A percentile compares a stretch with the other conserved stretches of the same genome.
These are phyloP conservation scores for Santalum album DNA, from an alignment of 164 flowering plant genomes.

Conservation along the genomic window DNA sequence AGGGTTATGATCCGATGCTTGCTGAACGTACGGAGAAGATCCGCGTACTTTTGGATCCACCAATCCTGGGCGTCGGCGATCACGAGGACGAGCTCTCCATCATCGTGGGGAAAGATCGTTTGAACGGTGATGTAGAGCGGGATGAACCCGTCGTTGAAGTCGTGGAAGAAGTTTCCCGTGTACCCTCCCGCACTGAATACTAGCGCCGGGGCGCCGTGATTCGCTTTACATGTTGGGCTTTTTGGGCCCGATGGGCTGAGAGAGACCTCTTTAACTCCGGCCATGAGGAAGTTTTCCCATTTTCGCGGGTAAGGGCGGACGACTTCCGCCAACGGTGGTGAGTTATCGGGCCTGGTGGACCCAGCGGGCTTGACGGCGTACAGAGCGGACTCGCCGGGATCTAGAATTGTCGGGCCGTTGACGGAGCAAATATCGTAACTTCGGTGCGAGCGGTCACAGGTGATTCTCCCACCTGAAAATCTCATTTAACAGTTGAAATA, in stretches of 20 bases:
- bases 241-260: conserved; percentile 14
- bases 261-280: conserved; percentile 30
- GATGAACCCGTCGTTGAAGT: conserved; percentile 31
- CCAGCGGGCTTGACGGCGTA: neutral
- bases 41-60: conserved; percentile 46
- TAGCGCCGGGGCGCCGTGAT: conserved; percentile 25
- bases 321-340: conserved; percentile 5
- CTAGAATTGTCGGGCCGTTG: conserved; percentile 30
- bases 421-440: conserved; percentile 39
- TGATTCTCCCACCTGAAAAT: conserved; percentile 2
- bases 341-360: conserved; percentile 3
- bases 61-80: conserved; percentile 22
- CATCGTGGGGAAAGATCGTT: conserved; percentile 7
- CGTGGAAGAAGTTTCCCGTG: conserved; percentile 43
- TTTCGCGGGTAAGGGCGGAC: conserved; percentile 53
- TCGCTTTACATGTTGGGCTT: conserved; percentile 22
- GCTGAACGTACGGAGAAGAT: conserved; percentile 26
- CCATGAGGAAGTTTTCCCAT: conserved; percentile 27
- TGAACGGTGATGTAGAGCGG: conserved; percentile 40
- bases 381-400: conserved; percentile 25
- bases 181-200: conserved; percentile 34
- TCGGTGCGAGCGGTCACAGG: conserved; percentile 29
- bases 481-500: too few species aligned
- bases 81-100: conserved; percentile 25
- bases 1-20: conserved; percentile 31